These are phyloP conservation scores for Trifolium repens DNA, from an alignment of 306 rosid genomes.

Conservation along the genomic window DNA sequence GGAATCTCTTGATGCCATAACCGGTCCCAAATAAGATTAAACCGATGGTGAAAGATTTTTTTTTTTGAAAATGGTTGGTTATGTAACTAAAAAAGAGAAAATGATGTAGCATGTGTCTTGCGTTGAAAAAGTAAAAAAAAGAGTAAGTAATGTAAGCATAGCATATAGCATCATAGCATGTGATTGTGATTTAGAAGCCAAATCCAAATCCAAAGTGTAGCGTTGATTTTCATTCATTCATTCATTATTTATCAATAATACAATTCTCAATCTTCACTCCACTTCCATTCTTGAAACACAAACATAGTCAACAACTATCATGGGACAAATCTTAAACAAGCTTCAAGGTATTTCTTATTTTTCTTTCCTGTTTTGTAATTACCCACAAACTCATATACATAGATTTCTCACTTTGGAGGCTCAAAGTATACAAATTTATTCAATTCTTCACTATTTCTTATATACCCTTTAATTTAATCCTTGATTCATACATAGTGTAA, in stretches of 20 bases:
- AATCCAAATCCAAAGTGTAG: neutral
- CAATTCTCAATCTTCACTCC: neutral
- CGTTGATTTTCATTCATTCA: neutral
- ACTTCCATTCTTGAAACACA: neutral
- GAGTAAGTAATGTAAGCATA: no score
- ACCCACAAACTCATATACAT: neutral
- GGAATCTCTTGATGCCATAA: no score
- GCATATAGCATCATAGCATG: no score
- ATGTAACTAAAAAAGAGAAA: no score
- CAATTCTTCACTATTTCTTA: neutral
- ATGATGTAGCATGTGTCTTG: no score
- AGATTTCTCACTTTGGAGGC: neutral
- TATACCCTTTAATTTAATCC: neutral
- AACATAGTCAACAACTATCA: neutral
- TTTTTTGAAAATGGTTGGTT: no score
- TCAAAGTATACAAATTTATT: neutral
- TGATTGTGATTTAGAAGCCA: neutral
- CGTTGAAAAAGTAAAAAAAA: no score
- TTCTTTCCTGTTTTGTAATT: neutral
- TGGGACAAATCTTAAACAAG: slow-evolving; percentile 1
- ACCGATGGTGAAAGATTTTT: no score
- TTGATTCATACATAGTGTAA: neutral
- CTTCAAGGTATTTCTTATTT: neutral
- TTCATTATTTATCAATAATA: no score
- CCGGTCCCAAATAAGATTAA: no score